phyloP scores from a whole-genome alignment of 1,284 basidiomycete genomes.

The Trichosporon inkin region DNA sequence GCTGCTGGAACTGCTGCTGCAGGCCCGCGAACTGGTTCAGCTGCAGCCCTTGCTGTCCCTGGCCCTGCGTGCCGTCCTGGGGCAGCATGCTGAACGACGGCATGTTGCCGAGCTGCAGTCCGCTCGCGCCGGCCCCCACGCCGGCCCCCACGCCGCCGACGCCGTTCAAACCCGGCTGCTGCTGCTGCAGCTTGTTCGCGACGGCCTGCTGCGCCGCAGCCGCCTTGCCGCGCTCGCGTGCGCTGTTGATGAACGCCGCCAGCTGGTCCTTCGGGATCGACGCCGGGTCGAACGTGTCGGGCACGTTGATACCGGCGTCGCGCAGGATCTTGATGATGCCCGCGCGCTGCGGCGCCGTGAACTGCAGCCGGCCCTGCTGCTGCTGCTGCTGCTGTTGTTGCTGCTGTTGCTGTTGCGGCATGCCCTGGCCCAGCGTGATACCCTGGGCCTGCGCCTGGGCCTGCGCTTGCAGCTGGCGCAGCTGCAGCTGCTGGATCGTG shows the following conservation, averaged over 20 bases:
- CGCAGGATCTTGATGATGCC: constrained; percentile 22
- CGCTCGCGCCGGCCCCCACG: not conserved
- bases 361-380: constrained; percentile 1
- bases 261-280: constrained; percentile 22
- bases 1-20: constrained; percentile 7
- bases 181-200: constrained; percentile 10
- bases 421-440: not conserved
- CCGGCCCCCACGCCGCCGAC: not conserved
- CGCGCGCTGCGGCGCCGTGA: constrained; percentile 19
- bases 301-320: constrained; percentile 18
- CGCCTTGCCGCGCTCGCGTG: constrained; percentile 12
- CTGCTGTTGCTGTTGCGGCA: constrained; percentile 7
- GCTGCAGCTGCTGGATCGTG: constrained; percentile 23
- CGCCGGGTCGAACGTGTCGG: constrained; percentile 22
- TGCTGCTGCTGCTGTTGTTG: constrained; percentile 9
- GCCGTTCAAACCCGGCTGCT: not conserved
- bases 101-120: constrained; percentile 1
- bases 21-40: not conserved
- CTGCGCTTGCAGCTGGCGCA: constrained; percentile 20
- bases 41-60: constrained; percentile 12
- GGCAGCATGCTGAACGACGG: not conserved
- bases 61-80: constrained; percentile 9
- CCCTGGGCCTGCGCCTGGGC: constrained; percentile 11
- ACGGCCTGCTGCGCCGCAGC: constrained; percentile 4
- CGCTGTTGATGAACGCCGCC: constrained; percentile 14